A percentile compares a stretch with the other conserved stretches of the same genome.
Evolutionary conservation across 257 asterid genomes (phyloP).

Genomic region (Sherardia arvensis): DNA sequence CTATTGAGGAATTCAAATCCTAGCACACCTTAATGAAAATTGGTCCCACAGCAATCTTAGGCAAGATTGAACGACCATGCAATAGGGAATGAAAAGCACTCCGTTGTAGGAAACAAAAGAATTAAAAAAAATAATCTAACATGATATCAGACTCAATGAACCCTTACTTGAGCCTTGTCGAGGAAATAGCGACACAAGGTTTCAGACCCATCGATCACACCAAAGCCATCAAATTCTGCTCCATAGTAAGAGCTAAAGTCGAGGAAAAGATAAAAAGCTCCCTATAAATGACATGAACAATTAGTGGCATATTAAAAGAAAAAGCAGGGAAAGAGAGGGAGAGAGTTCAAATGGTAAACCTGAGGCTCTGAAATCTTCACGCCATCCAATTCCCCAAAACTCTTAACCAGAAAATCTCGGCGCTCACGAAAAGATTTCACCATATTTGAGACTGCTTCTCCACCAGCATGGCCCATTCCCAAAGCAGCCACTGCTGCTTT

Average conservation of each 20-base stretch:
- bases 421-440: constrained; percentile 87
- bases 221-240: constrained; percentile 51
- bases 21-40: not conserved
- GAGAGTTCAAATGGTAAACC: constrained; percentile 31
- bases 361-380: constrained; percentile 83
- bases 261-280: constrained; percentile 88
- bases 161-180: constrained; percentile 75
- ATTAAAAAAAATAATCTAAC: not conserved
- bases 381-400: constrained; percentile 68
- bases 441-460: constrained; percentile 73
- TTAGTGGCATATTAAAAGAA: not conserved
- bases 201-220: constrained; percentile 60
- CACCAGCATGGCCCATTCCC: constrained; percentile 95
- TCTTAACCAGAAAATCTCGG: constrained; percentile 70
- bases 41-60: not conserved
- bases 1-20: not conserved
- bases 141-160: not conserved
- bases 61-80: not conserved
- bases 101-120: not conserved
- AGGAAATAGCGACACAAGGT: constrained; percentile 81
- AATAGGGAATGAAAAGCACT: not conserved
- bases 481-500: constrained; percentile 89
- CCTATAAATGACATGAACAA: constrained; percentile 39
- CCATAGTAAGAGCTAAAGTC: constrained; percentile 85
- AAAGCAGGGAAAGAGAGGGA: not conserved